Percentiles rank a stretch among this genome's conserved stretches.
Conservation (phyloP, 140 eudicot species). For the Oenanthe javanica region DNA sequence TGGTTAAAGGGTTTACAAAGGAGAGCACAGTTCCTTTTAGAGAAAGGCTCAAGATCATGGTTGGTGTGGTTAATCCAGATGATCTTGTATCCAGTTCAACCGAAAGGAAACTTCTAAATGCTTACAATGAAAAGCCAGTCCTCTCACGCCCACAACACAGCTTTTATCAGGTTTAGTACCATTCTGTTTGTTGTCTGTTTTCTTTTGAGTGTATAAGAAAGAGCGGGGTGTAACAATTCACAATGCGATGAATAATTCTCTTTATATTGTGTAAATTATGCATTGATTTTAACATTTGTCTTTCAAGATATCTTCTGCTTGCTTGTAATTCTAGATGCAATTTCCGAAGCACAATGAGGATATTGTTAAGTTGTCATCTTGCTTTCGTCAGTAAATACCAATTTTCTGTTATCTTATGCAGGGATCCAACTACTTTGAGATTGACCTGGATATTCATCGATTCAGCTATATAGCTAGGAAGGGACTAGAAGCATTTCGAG, state of each 20-base stretch:
- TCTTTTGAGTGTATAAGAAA: not conserved
- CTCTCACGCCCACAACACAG: constrained; percentile 94
- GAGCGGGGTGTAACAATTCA: not conserved
- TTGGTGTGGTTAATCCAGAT: constrained; percentile 82
- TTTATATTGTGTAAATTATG: not conserved
- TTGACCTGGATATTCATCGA: constrained; percentile 91
- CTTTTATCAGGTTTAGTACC: constrained; percentile 58
- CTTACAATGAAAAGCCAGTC: constrained; percentile 86
- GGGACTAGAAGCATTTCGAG: constrained; percentile 84
- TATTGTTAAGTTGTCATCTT: not conserved
- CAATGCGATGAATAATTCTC: not conserved
- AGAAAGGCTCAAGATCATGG: constrained; percentile 85
- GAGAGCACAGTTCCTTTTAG: constrained; percentile 59
- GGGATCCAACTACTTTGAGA: constrained; percentile 89
- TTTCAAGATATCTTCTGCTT: not conserved
- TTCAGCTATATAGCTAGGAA: constrained; percentile 92
- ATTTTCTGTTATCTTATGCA: constrained; percentile 16
- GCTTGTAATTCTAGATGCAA: not conserved
- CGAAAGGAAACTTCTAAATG: constrained; percentile 71
- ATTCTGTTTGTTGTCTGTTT: not conserved
- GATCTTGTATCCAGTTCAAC: constrained; percentile 66
- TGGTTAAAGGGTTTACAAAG: constrained; percentile 55
- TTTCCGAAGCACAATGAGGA: not conserved
- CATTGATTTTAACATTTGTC: not conserved
- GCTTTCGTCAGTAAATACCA: constrained; percentile 10